phyloP scores from a whole-genome alignment of 371 early-diverging fungal species.

The Apophysomyces sp. region DNA sequence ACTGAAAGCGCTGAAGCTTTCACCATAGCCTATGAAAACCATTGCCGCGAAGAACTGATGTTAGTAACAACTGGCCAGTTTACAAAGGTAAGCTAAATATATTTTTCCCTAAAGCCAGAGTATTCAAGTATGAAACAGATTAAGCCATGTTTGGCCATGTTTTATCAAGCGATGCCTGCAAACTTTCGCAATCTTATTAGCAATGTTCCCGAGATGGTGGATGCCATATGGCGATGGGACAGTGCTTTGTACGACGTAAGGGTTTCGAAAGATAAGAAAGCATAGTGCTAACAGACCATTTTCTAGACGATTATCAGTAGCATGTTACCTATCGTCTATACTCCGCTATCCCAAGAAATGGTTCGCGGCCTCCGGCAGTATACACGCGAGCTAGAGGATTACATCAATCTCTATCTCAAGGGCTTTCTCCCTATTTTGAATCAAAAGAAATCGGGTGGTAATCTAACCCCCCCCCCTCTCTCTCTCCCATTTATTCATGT shows the following conservation, averaged over 20 bases:
- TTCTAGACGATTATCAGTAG: slow-evolving; percentile 38
- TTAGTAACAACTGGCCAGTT: slow-evolving; percentile 7
- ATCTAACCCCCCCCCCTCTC: too few relatives aligned
- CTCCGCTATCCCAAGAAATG: slow-evolving; percentile 29
- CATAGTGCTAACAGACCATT: not conserved
- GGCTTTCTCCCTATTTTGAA: slow-evolving; percentile 30
- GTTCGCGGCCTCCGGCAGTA: slow-evolving; percentile 35
- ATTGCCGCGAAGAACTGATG: slow-evolving; percentile 14
- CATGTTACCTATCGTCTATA: slow-evolving; percentile 36
- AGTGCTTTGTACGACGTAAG: slow-evolving; percentile 52
- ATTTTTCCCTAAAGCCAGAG: too few relatives aligned
- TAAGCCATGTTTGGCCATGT: slow-evolving; percentile 4
- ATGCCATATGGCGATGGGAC: slow-evolving; percentile 57
- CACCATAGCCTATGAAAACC: slow-evolving; percentile 4
- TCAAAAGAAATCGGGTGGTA: slow-evolving; percentile 36
- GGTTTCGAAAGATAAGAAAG: not conserved
- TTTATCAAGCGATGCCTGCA: slow-evolving; percentile 29
- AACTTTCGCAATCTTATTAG: slow-evolving; percentile 15
- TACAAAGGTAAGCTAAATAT: not conserved
- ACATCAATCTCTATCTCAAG: slow-evolving; percentile 25
- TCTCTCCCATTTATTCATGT: not conserved
- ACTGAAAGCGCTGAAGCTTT: not conserved
- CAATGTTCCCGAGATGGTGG: slow-evolving; percentile 31
- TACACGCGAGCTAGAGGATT: slow-evolving; percentile 37
- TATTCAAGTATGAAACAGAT: too few relatives aligned